These are phyloP conservation scores for Boletus sp. DNA, from an alignment of 768 basidiomycete genomes.

Conservation along the genomic window DNA sequence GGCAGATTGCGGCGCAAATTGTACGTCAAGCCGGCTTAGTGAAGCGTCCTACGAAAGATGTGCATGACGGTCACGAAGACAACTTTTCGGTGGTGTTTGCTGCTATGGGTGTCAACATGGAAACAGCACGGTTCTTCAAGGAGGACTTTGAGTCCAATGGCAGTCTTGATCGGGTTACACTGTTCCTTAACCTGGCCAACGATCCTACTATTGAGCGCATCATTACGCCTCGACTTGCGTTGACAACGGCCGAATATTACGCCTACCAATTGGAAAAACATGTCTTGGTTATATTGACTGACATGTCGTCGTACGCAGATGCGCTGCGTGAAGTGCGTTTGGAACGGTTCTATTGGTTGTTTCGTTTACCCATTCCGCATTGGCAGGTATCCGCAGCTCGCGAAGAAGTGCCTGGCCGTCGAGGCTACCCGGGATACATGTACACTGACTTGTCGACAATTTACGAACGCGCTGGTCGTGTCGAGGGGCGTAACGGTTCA, in stretches of 20 bases:
- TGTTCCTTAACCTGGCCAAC: constrained; percentile 98
- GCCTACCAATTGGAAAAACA: constrained; percentile 99
- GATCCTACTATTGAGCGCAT: constrained; percentile 99
- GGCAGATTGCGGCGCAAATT: constrained; percentile 97
- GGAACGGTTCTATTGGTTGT: constrained; percentile 14
- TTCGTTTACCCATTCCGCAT: constrained; percentile 7
- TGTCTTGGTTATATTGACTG: constrained; percentile 97
- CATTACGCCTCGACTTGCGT: constrained; percentile 95
- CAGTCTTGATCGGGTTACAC: constrained; percentile 92
- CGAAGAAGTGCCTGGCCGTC: constrained; percentile 98
- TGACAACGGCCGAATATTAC: constrained; percentile 99
- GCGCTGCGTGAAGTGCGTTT: constrained; percentile 83
- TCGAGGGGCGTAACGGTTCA: constrained; percentile 95
- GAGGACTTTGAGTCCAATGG: constrained; percentile 99
- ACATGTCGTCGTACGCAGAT: constrained; percentile 98
- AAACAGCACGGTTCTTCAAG: constrained; percentile 99
- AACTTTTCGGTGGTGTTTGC: constrained; percentile 99
- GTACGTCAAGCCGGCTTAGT: constrained; percentile 99
- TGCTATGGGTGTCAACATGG: constrained; percentile 99
- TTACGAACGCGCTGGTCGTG: constrained; percentile 98
- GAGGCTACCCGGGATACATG: constrained; percentile 98
- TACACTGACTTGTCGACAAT: constrained; percentile 99
- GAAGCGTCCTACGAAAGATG: constrained; percentile 93
- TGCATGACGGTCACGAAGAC: constrained; percentile 98
- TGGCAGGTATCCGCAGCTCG: constrained; percentile 86